Conservation (phyloP, 257 asterid genomes). For the Solanum medicagineum region DNA sequence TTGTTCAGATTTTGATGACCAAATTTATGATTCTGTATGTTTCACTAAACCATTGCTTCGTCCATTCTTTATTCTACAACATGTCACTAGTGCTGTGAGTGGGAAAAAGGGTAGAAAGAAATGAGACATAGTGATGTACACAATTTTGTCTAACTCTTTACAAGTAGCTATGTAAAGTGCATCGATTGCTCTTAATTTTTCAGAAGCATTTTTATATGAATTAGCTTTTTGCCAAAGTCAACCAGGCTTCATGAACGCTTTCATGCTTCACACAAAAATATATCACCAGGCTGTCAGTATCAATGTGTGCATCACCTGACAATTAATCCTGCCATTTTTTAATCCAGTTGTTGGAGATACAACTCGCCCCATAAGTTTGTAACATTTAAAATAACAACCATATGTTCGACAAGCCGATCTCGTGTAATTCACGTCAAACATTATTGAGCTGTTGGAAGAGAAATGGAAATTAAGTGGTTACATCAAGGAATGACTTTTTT, state of each 20-base stretch:
- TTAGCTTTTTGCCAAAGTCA: neutral
- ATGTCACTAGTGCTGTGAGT: neutral
- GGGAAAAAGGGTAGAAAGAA: neutral
- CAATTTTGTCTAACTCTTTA: neutral
- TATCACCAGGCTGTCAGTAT: neutral
- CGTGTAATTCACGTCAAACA: too few relatives aligned
- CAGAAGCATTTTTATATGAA: neutral
- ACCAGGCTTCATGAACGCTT: neutral
- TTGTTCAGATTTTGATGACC: neutral
- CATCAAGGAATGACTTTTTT: too few relatives aligned
- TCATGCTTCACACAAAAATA: neutral
- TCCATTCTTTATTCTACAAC: neutral
- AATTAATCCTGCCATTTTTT: neutral
- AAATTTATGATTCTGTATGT: neutral
- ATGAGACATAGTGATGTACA: neutral
- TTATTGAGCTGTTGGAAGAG: too few relatives aligned
- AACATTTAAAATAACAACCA: too few relatives aligned
- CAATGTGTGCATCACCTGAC: neutral
- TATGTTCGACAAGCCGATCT: too few relatives aligned
- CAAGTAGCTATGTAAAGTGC: neutral
- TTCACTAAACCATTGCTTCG: neutral
- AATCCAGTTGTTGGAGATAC: neutral
- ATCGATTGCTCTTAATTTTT: neutral
- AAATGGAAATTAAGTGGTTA: too few relatives aligned
- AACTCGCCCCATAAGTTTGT: neutral